Conservation (phyloP, 2,329 filamentous ascomycete species). For the Cladosporium sp. region DNA sequence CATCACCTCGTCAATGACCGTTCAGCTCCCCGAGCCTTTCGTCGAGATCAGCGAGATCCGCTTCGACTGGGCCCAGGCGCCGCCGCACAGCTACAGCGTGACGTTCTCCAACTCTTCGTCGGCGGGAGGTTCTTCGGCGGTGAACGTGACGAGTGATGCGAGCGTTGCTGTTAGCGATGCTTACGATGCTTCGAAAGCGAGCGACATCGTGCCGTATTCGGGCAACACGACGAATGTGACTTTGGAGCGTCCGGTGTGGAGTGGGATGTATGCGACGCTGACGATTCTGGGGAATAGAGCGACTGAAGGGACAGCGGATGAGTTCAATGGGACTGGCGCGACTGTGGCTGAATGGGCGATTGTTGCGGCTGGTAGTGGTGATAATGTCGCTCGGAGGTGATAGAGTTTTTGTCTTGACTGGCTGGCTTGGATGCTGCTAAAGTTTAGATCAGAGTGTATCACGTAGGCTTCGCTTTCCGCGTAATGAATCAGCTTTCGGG, state of each 20-base stretch:
- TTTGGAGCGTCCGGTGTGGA: conserved; percentile 42
- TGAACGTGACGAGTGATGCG: conserved; percentile 26
- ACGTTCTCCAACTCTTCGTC: conserved; percentile 54
- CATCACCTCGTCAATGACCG: conserved; percentile 55
- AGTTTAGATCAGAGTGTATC: neutral
- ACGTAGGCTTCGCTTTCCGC: neutral
- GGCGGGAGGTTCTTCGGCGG: conserved; percentile 19
- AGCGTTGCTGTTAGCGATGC: conserved; percentile 44
- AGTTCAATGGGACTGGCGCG: conserved; percentile 43
- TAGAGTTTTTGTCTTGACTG: neutral
- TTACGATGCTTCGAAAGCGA: conserved; percentile 39
- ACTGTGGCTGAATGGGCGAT: conserved; percentile 54
- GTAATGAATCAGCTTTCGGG: neutral
- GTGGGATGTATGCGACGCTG: conserved; percentile 48
- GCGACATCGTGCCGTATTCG: conserved; percentile 42
- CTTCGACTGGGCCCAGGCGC: conserved; percentile 62
- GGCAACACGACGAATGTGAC: conserved; percentile 50
- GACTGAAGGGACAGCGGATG: conserved; percentile 30
- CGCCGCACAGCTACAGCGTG: conserved; percentile 56
- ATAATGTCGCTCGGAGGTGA: conserved; percentile 12
- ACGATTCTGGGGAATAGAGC: conserved; percentile 51
- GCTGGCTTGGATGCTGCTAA: neutral
- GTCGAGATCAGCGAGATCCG: conserved; percentile 51
- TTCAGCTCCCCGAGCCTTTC: conserved; percentile 49
- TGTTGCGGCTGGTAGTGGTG: conserved; percentile 23